These are phyloP conservation scores for Thraustotheca clavata DNA, from an alignment of 352 stramenopile species.

Conservation along the genomic window DNA sequence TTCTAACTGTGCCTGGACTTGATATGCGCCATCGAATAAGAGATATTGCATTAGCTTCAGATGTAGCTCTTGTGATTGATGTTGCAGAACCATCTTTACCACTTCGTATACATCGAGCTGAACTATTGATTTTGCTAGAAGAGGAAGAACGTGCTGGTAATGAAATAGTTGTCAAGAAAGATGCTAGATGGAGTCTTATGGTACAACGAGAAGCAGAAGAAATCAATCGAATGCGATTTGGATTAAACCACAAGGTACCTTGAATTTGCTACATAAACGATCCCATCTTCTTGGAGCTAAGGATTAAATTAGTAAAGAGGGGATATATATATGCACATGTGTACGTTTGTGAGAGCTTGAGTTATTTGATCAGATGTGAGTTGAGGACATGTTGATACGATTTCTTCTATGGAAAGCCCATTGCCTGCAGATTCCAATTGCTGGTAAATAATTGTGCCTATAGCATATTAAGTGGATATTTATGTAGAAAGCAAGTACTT, in stretches of 20 bases:
- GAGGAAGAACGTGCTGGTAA: constrained; percentile 39
- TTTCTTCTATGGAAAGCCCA: constrained; percentile 7
- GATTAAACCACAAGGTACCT: constrained; percentile 11
- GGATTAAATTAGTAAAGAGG: background rate
- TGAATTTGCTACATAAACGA: constrained; percentile 9
- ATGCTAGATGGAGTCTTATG: constrained; percentile 43
- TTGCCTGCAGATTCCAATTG: background rate
- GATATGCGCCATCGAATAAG: constrained; percentile 32
- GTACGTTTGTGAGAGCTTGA: constrained; percentile 1
- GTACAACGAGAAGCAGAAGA: constrained; percentile 50
- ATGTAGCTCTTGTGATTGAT: constrained; percentile 1
- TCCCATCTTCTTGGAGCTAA: constrained; percentile 18
- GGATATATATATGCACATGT: background rate
- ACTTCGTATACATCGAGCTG: constrained; percentile 27
- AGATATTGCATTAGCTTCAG: background rate
- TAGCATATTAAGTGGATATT: background rate
- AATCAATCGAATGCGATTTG: constrained; percentile 1
- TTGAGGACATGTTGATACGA: background rate
- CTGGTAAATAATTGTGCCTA: constrained; percentile 2
- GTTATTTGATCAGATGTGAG: background rate
- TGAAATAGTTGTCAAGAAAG: constrained; percentile 24
- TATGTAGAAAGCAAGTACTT: background rate
- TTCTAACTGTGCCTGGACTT: constrained; percentile 58
- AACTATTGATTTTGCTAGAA: constrained; percentile 52
- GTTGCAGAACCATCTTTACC: background rate